Evolutionary conservation across 1,284 basidiomycete species (phyloP).

Genomic region (Leucoagaricus sp.): DNA sequence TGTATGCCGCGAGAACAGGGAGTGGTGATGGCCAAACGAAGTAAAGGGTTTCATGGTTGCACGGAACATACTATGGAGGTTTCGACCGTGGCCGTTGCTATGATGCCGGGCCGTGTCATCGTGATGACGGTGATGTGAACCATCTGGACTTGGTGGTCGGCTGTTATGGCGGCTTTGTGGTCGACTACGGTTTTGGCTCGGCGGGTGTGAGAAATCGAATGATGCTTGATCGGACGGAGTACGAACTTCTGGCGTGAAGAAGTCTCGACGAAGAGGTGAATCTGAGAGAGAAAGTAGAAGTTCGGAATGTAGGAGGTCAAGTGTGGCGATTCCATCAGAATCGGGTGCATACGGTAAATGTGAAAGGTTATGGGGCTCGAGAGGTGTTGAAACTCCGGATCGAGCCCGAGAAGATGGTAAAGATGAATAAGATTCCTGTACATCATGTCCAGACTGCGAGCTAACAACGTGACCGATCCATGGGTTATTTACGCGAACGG

Average conservation of each 20-base stretch:
- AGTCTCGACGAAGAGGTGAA: constrained; percentile 18
- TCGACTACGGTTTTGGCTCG: constrained; percentile 25
- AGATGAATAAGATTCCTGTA: neutral
- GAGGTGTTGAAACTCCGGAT: constrained; percentile 32
- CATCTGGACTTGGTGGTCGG: constrained; percentile 44
- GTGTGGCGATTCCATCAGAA: constrained; percentile 44
- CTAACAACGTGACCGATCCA: constrained; percentile 47
- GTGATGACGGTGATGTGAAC: constrained; percentile 16
- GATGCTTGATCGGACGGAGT: neutral
- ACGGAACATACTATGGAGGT: constrained; percentile 54
- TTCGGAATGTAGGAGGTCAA: constrained; percentile 84
- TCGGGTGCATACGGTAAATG: constrained; percentile 49
- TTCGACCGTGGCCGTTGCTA: constrained; percentile 30
- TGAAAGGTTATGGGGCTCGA: constrained; percentile 36
- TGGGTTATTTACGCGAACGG: constrained; percentile 67
- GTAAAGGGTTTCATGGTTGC: constrained; percentile 64
- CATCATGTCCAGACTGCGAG: constrained; percentile 30
- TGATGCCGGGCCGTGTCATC: constrained; percentile 8
- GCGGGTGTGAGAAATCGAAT: constrained; percentile 21
- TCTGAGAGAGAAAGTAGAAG: constrained; percentile 59
- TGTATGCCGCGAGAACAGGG: constrained; percentile 18
- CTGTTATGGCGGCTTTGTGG: constrained; percentile 20
- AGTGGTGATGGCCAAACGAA: constrained; percentile 26
- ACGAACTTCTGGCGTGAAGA: constrained; percentile 4
- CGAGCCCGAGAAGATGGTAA: neutral